These are phyloP conservation scores for Castanospermum australe DNA, from an alignment of 306 rosid genomes.

Conservation along the genomic window DNA sequence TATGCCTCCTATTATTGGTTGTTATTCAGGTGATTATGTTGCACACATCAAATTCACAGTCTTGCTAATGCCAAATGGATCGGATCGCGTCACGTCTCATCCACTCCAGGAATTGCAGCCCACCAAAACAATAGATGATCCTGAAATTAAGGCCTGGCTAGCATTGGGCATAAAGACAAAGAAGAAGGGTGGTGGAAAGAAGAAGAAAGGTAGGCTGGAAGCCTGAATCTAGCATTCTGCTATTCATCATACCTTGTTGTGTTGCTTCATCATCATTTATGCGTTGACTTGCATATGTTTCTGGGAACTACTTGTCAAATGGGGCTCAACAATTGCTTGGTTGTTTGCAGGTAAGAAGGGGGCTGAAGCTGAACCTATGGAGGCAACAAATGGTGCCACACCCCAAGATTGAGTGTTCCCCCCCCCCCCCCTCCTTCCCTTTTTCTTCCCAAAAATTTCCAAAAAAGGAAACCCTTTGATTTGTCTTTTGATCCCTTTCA, in stretches of 20 bases:
- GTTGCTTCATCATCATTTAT: background rate
- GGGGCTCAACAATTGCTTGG: background rate
- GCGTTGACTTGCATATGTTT: background rate
- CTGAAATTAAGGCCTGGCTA: constrained; percentile 73
- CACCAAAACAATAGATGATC: constrained; percentile 60
- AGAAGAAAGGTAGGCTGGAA: constrained; percentile 58
- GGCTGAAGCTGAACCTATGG: constrained; percentile 66
- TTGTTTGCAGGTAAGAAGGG: constrained; percentile 72
- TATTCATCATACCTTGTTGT: background rate
- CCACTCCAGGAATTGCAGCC: constrained; percentile 58
- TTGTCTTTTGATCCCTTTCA: constrained; percentile 16
- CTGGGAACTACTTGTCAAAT: background rate
- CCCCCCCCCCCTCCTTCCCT: background rate
- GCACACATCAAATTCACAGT: constrained; percentile 70
- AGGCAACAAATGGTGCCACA: constrained; percentile 51
- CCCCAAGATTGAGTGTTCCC: constrained; percentile 54
- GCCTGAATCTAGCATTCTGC: background rate
- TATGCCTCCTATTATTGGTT: background rate
- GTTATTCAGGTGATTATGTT: constrained; percentile 58
- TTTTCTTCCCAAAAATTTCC: background rate
- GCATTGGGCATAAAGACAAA: constrained; percentile 59
- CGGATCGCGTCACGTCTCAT: constrained; percentile 62
- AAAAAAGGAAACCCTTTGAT: background rate
- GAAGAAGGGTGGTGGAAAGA: constrained; percentile 79
- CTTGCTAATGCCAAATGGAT: constrained; percentile 71